Base-by-base conservation (phyloP, 192 early-diverging fungal species). In the Coemansia sp. region DNA sequence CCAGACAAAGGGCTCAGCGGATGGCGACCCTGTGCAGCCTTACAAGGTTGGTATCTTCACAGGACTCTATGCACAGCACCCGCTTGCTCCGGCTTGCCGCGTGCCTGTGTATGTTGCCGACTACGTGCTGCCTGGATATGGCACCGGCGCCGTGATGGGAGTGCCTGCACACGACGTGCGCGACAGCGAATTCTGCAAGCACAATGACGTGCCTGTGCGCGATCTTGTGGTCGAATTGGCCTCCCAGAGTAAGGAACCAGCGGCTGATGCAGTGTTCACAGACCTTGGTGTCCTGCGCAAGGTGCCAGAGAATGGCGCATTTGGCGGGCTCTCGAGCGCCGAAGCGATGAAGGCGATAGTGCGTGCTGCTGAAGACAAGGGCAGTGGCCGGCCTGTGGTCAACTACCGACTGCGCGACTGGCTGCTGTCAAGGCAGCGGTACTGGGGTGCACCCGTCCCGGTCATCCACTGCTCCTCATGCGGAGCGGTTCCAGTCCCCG, bases 371-470 rank as follows among this genome's bases (percentile, higher is more conserved):
- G 36, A 65, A 8, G 69, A 75, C 3, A 17, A 49, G 2, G 85
- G 87, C 0, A 76, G 81, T 42, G 89, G 88, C 9, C 73, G 79
- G 29, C 23, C 69, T 23, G 77, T 79, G 34, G 76, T 83, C 4
- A 84, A 89, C 70, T 98, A 89, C 71, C 85, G 89, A 2, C 79
- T 98, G 43, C 88, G 94, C 25, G 96, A 99, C 77, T 99, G 96
- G 96, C 84, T 97, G 2, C 69, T 99, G 10, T 99, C 96, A 5
- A 85, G 96, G 32, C 95, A 99, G 75, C 85, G 96, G 25, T 92
- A 92, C 63, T 99, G 96, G 96, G 96, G 96, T 10, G 92, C 95
- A 19, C 96, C 96, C 15, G 93, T 99, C 17, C 96, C 96, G 4
- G 88, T 98, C 23, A 85, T 98, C 33, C 93, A 98, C 67, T 98